Conservation (phyloP, 192 early-diverging fungal species). For the Rhizophagus sp. region DNA sequence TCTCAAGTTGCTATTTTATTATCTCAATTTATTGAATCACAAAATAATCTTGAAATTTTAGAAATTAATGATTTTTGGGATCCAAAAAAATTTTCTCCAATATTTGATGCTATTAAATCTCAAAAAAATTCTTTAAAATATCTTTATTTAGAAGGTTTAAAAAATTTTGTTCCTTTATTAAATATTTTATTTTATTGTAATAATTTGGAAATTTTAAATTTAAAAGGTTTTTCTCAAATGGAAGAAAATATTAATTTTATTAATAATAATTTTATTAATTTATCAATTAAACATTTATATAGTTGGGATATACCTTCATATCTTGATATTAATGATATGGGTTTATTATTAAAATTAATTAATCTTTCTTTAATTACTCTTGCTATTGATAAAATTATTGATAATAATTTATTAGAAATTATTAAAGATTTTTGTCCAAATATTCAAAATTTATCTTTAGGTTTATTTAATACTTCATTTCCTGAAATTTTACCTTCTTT, state of each 20-base stretch:
- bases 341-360: not conserved
- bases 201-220: not conserved
- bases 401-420: not conserved
- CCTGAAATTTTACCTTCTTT: not conserved
- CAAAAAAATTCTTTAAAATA: not conserved
- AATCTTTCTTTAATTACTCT: not conserved
- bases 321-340: not conserved
- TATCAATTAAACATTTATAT: not conserved
- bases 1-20: not conserved
- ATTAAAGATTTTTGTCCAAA: not conserved
- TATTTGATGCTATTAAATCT: not conserved
- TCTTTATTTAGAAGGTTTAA: not conserved
- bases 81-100: not conserved
- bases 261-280: not conserved
- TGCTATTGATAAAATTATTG: not conserved
- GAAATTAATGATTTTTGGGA: not conserved
- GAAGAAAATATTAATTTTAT: not conserved
- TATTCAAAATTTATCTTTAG: not conserved
- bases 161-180: not conserved
- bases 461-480: not conserved
- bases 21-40: not conserved
- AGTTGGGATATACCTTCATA: not conserved
- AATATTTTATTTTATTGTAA: not conserved
- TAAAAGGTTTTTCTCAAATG: not conserved
- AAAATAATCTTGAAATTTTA: not conserved